These are phyloP conservation scores for Globisporangium lucens DNA, from an alignment of 352 stramenopile species.

Conservation along the genomic window DNA sequence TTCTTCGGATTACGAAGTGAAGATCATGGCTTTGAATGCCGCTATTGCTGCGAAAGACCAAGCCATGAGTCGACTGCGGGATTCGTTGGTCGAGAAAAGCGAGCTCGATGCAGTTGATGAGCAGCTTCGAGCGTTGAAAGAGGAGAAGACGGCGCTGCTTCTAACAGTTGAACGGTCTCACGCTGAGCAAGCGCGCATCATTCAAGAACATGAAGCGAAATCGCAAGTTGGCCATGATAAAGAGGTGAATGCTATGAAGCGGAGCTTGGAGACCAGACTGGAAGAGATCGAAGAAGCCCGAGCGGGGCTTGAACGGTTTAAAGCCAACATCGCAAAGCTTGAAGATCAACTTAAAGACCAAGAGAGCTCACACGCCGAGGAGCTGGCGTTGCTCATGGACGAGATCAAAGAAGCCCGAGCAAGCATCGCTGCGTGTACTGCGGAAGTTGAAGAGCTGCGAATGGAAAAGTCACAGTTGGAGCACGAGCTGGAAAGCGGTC, in stretches of 20 bases:
- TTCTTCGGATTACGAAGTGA: conserved; percentile 43
- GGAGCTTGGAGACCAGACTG: conserved; percentile 36
- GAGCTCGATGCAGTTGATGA: conserved; percentile 45
- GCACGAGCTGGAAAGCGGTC: conserved; percentile 27
- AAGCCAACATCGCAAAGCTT: conserved; percentile 29
- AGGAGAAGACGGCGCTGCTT: conserved; percentile 54
- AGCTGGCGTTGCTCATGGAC: conserved; percentile 34
- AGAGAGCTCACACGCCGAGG: conserved; percentile 30
- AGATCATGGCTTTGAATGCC: conserved; percentile 42
- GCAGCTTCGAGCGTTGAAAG: conserved; percentile 33
- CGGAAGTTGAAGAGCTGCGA: conserved; percentile 34
- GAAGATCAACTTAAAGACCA: conserved; percentile 38
- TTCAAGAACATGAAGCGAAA: conserved; percentile 34
- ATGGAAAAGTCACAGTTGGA: conserved; percentile 36
- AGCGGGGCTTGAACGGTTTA: conserved; percentile 32
- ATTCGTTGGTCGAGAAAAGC: conserved; percentile 47
- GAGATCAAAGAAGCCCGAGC: conserved; percentile 43
- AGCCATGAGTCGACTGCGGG: conserved; percentile 33
- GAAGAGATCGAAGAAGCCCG: conserved; percentile 39
- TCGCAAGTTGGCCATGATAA: conserved; percentile 27
- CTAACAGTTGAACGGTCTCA: conserved; percentile 36
- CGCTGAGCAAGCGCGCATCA: conserved; percentile 32
- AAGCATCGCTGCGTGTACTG: conserved; percentile 34
- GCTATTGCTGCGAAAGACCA: conserved; percentile 46
- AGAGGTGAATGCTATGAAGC: conserved; percentile 42